A percentile compares a stretch with the other conserved stretches of the same genome.
Conservation (phyloP, 352 stramenopile species). For the Pythium rhizo-oryzae region DNA sequence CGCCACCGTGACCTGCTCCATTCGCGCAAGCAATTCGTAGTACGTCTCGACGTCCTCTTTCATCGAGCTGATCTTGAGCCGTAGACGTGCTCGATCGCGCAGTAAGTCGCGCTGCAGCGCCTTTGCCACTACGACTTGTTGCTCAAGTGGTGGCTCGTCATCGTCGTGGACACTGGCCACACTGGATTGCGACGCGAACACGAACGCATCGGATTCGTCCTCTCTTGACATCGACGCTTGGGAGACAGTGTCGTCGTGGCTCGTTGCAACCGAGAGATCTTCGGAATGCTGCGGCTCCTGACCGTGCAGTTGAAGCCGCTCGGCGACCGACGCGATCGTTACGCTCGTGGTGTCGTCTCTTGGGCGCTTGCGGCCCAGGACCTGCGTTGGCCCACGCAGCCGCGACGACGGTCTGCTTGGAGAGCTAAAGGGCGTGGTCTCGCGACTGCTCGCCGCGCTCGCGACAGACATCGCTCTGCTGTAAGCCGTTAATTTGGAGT, state of each 20-base stretch:
- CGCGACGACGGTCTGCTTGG: not conserved
- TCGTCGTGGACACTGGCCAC: constrained; percentile 11
- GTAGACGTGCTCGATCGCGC: constrained; percentile 49
- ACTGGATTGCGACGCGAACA: not conserved
- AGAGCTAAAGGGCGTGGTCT: constrained; percentile 27
- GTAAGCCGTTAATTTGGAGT: not conserved
- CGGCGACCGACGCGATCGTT: constrained; percentile 11
- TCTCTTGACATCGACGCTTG: constrained; percentile 7
- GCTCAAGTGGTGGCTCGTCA: constrained; percentile 23
- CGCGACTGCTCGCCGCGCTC: constrained; percentile 18
- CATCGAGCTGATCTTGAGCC: constrained; percentile 44
- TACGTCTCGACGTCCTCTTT: constrained; percentile 59
- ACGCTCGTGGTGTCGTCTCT: constrained; percentile 16
- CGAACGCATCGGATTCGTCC: not conserved
- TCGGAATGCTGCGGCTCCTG: constrained; percentile 5
- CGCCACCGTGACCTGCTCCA: constrained; percentile 37
- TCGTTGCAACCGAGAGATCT: constrained; percentile 21
- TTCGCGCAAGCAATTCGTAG: constrained; percentile 45
- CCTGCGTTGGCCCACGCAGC: constrained; percentile 14
- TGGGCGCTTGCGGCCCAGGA: constrained; percentile 16
- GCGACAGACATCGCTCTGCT: constrained; percentile 12
- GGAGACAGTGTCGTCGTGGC: constrained; percentile 14
- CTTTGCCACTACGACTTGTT: constrained; percentile 36
- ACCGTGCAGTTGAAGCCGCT: constrained; percentile 1
- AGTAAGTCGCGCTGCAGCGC: constrained; percentile 46